Conservation (phyloP, 345 rosid species). For the Toxicodendron radicans region DNA sequence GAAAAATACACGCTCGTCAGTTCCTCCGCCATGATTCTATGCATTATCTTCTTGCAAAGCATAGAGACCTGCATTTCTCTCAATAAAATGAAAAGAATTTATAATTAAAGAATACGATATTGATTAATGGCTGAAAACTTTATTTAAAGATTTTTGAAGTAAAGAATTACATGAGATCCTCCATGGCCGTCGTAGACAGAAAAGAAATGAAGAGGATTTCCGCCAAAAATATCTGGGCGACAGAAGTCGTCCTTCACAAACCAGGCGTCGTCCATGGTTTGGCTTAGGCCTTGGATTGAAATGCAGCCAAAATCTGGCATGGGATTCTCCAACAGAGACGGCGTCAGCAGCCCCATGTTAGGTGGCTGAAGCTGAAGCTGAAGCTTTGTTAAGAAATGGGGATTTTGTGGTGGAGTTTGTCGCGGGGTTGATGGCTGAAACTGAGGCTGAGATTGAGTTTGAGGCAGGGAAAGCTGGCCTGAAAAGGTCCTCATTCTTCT, state of each 20-base stretch:
- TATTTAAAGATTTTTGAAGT: background rate
- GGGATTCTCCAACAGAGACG: background rate
- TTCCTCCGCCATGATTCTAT: constrained; percentile 33
- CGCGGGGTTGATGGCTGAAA: background rate
- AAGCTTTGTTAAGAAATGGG: background rate
- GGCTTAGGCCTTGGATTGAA: constrained; percentile 5
- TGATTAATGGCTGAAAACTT: background rate
- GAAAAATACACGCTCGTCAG: background rate
- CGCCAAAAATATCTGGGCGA: background rate
- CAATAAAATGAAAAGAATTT: no score
- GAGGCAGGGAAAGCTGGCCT: background rate
- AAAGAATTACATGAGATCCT: constrained; percentile 8
- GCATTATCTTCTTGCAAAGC: constrained; percentile 35
- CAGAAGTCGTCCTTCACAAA: constrained; percentile 8
- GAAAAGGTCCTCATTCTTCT: background rate
- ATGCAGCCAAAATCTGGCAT: constrained; percentile 12
- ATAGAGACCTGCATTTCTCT: constrained; percentile 31
- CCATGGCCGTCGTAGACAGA: constrained; percentile 26
- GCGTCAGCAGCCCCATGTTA: background rate
- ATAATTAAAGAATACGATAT: no score
- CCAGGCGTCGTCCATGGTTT: background rate
- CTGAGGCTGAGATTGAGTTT: background rate
- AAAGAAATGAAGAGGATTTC: constrained; percentile 21
- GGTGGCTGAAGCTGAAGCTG: no score
- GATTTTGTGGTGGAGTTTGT: background rate